A percentile compares a stretch with the other conserved stretches of the same genome.
Evolutionary conservation across 2,329 filamentous ascomycete genomes (phyloP).

Genomic region (Knoxdaviesia capensis): DNA sequence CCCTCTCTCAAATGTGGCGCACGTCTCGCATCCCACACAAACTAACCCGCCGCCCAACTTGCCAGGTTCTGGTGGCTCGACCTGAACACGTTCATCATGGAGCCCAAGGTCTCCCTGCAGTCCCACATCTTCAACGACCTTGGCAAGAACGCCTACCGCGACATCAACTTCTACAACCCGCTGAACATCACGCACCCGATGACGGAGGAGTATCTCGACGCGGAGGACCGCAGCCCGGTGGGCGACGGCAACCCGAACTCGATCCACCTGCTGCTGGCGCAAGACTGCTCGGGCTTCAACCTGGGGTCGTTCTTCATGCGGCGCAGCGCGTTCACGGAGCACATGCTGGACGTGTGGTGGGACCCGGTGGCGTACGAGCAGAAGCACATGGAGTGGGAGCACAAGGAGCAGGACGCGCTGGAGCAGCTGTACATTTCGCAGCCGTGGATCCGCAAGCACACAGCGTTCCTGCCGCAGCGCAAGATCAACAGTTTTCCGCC

Average conservation of each 20-base stretch:
- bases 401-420: conserved; percentile 92
- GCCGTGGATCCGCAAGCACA: conserved; percentile 78
- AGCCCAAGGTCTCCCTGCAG: conserved; percentile 77
- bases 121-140: conserved; percentile 76
- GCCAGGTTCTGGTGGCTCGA: conserved; percentile 99
- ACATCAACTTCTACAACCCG: conserved; percentile 93
- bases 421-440: conserved; percentile 83
- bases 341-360: conserved; percentile 92
- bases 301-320: conserved; percentile 86
- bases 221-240: conserved; percentile 45
- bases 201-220: conserved; percentile 54
- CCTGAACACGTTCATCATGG: conserved; percentile 95
- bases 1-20: background rate
- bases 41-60: background rate
- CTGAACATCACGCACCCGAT: conserved; percentile 81
- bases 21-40: background rate
- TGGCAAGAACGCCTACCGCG: conserved; percentile 58
- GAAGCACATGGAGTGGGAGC: conserved; percentile 97
- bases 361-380: conserved; percentile 95
- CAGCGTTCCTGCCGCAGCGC: conserved; percentile 77
- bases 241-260: conserved; percentile 64
- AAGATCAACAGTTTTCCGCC: conserved; percentile 88
- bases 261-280: conserved; percentile 72
- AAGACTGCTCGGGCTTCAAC: conserved; percentile 94
- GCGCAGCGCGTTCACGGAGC: conserved; percentile 74